Base-by-base conservation (phyloP, 768 basidiomycete species). In the Suillus plorans region DNA sequence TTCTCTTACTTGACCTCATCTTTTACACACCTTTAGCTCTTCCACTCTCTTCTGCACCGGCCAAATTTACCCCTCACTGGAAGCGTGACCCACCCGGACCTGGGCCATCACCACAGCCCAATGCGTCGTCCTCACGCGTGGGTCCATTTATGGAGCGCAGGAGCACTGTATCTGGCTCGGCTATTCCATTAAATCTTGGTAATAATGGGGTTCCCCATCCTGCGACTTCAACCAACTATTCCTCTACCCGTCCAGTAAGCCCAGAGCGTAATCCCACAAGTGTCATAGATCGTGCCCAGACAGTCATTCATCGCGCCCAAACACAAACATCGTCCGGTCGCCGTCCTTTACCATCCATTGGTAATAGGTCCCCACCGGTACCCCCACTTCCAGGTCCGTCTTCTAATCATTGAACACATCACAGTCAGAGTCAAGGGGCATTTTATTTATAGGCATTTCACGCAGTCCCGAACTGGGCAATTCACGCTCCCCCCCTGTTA, bases 21-120 rank as follows among this genome's bases (percentile, higher is more conserved):
- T 37, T 25, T 58, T 22, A 39, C 25, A 28, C 2, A 25, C 25
- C 1, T 22, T 4, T 22, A 58, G 57, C 57, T 41, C 16, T 58
- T 58, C 57, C 57, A 9, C 37, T 20, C 53, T 55, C 67, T 25
- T 41, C 70, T 45, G 69, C 64, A 44, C 68, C 65, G 62, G 68
- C 72, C 39, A 80, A 76, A 37, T 78, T 80, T 61, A 74, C 79
- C 12, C 82, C 84, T 3, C 68, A 79, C 14, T 83, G 82, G 82
- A 81, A 81, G 70, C 80, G 80, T 36, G 74, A 69, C 31, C 65
- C 78, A 1, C 45, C 70, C 66, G 42, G 70, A 64, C 66, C 62
- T 22, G 37, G 70, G 66, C 66, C 60, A 44, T 25, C 68, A 62
- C 41, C 69, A 36, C 66, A 53, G 22, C 34, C 13, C 22, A 65